phyloP scores from a whole-genome alignment of 1,284 basidiomycete species.

The Microbotryum silenes-acaulis region DNA sequence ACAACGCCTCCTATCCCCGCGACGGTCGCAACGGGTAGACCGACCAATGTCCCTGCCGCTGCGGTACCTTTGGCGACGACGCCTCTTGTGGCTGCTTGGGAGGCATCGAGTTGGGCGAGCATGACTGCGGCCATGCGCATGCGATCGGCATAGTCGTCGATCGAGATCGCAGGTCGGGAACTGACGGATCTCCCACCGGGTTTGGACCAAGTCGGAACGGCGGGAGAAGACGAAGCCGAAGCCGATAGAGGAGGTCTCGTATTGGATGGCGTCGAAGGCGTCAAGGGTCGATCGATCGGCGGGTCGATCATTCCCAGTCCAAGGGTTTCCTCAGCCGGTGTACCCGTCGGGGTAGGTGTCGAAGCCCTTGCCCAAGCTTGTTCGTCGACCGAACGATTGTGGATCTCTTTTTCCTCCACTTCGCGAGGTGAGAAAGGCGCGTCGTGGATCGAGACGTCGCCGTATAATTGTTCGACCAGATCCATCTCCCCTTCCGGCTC shows the following conservation, averaged over 20 bases:
- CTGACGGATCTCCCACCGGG: slow-evolving; percentile 25
- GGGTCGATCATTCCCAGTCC: slow-evolving; percentile 4
- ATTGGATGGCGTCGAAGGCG: not conserved
- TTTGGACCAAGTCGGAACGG: not conserved
- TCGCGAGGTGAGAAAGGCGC: slow-evolving; percentile 55
- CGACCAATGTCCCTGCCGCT: slow-evolving; percentile 37
- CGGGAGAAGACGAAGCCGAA: slow-evolving; percentile 16
- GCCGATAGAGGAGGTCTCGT: not conserved
- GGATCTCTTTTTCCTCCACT: slow-evolving; percentile 25
- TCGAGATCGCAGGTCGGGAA: slow-evolving; percentile 43
- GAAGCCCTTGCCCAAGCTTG: slow-evolving; percentile 31
- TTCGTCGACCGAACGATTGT: slow-evolving; percentile 37
- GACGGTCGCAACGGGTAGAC: slow-evolving; percentile 35
- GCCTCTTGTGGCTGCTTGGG: slow-evolving; percentile 38
- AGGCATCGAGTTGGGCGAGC: slow-evolving; percentile 92
- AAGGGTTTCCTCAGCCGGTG: not conserved
- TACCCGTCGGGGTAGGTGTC: not conserved
- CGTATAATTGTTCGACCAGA: slow-evolving; percentile 86
- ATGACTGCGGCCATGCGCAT: slow-evolving; percentile 98
- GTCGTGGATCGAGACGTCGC: slow-evolving; percentile 62
- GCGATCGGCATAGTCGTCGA: slow-evolving; percentile 95
- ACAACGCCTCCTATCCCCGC: slow-evolving; percentile 37
- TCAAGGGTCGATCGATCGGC: not conserved
- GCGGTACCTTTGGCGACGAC: slow-evolving; percentile 33
- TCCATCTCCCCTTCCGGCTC: slow-evolving; percentile 72